Conservation (phyloP, 352 stramenopile genomes). For the Phytophthora fragariae region DNA sequence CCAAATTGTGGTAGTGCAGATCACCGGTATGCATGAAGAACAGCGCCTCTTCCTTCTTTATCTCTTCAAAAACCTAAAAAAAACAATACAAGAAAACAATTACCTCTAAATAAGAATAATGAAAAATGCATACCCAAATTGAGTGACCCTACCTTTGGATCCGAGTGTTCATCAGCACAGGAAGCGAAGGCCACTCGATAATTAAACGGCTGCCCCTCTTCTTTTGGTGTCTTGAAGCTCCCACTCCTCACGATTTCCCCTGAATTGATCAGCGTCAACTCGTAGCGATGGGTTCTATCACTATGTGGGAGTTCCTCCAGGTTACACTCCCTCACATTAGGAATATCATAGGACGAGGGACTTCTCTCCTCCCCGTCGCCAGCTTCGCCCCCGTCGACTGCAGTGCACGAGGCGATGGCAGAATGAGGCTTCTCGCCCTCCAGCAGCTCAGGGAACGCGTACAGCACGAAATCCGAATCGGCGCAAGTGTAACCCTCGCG, state of each 20-base stretch:
- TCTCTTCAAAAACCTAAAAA: slow-evolving; percentile 63
- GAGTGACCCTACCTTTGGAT: slow-evolving; percentile 50
- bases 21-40: slow-evolving; percentile 92
- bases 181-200: slow-evolving; percentile 85
- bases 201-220: slow-evolving; percentile 54
- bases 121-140: slow-evolving; percentile 5
- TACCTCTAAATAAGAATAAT: slow-evolving; percentile 24
- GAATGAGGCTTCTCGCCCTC: slow-evolving; percentile 61
- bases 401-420: slow-evolving; percentile 44
- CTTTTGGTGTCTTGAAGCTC: slow-evolving; percentile 56
- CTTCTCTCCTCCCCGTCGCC: slow-evolving; percentile 40
- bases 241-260: slow-evolving; percentile 50
- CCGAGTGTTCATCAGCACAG: slow-evolving; percentile 82
- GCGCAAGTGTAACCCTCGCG: slow-evolving; percentile 56
- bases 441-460: slow-evolving; percentile 55
- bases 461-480: slow-evolving; percentile 64
- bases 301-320: slow-evolving; percentile 57
- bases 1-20: slow-evolving; percentile 89
- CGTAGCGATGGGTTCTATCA: slow-evolving; percentile 65
- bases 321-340: slow-evolving; percentile 58
- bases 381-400: slow-evolving; percentile 36
- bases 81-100: slow-evolving; percentile 7
- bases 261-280: slow-evolving; percentile 49
- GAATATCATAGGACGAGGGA: slow-evolving; percentile 31
- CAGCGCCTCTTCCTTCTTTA: slow-evolving; percentile 68